A percentile compares a stretch with the other conserved stretches of the same genome.
These are phyloP conservation scores for Phyllosticta citriasiana DNA, from an alignment of 2,329 filamentous ascomycete genomes.

Conservation along the genomic window DNA sequence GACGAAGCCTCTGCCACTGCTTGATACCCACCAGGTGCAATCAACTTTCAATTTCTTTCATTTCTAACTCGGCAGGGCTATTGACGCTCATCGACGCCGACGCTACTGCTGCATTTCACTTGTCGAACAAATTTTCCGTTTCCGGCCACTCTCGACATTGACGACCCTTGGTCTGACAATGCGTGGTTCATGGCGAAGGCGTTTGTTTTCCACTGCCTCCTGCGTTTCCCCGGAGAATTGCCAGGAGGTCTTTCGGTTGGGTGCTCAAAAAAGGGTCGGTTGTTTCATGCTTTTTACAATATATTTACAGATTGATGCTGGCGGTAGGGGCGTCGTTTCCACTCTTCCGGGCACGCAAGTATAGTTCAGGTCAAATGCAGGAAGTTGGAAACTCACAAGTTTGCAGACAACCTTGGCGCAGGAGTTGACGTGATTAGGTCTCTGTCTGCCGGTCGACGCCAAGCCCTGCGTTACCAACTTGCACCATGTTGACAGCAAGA, in stretches of 20 bases:
- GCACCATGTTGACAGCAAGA: background rate
- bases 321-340: background rate
- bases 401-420: background rate
- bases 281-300: background rate
- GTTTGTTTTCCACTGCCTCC: background rate
- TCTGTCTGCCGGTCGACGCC: background rate
- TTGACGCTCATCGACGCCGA: background rate
- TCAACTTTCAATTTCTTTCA: background rate
- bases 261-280: background rate
- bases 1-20: constrained; percentile 3
- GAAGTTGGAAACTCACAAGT: background rate
- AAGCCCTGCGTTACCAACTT: background rate
- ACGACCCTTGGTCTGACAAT: background rate
- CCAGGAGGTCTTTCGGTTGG: background rate
- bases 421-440: background rate
- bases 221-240: background rate
- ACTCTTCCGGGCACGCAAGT: background rate
- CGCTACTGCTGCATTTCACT: background rate
- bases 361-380: background rate
- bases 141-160: background rate
- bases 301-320: background rate
- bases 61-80: background rate
- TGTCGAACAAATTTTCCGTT: background rate
- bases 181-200: background rate
- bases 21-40: constrained; percentile 1